phyloP scores from a whole-genome alignment of 1,284 basidiomycete genomes.

The Anthracocystis setariae region DNA sequence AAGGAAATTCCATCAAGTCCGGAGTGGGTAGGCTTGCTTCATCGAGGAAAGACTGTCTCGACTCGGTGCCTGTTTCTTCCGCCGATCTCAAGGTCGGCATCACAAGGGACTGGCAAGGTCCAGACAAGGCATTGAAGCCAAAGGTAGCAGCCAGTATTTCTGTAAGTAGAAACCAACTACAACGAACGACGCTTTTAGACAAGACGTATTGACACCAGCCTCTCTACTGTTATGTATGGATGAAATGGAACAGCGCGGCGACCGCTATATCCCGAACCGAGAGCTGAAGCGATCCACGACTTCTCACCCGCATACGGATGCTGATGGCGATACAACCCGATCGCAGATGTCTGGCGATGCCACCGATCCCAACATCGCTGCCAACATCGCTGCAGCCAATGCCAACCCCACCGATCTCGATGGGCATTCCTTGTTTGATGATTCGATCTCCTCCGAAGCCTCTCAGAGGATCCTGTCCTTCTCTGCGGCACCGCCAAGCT shows the following conservation, averaged over 20 bases:
- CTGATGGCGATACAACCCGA: conserved; percentile 56
- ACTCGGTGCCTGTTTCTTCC: conserved; percentile 28
- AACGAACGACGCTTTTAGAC: not conserved
- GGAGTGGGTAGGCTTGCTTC: conserved; percentile 20
- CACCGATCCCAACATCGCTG: conserved; percentile 45
- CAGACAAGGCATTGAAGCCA: conserved; percentile 44
- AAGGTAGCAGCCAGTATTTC: conserved; percentile 47
- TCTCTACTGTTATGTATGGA: too few species aligned
- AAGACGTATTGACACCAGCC: too few species aligned
- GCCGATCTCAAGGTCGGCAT: conserved; percentile 50
- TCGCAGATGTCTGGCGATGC: conserved; percentile 36
- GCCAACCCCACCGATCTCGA: conserved; percentile 55
- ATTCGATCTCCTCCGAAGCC: conserved; percentile 66
- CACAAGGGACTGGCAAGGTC: conserved; percentile 59
- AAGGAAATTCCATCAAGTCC: conserved; percentile 28
- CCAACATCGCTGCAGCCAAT: conserved; percentile 53
- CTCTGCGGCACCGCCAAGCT: conserved; percentile 68
- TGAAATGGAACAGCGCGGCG: conserved; percentile 59
- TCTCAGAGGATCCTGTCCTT: conserved; percentile 69
- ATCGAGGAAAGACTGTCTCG: conserved; percentile 48
- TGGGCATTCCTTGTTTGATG: conserved; percentile 52
- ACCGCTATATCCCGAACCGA: conserved; percentile 64
- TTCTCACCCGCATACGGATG: conserved; percentile 39
- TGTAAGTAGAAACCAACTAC: conserved; percentile 9
- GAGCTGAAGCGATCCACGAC: conserved; percentile 51